A percentile compares a stretch with the other conserved stretches of the same genome.
These are phyloP conservation scores for Flaveria ramosissima DNA, from an alignment of 129 eudicot genomes.

Conservation along the genomic window DNA sequence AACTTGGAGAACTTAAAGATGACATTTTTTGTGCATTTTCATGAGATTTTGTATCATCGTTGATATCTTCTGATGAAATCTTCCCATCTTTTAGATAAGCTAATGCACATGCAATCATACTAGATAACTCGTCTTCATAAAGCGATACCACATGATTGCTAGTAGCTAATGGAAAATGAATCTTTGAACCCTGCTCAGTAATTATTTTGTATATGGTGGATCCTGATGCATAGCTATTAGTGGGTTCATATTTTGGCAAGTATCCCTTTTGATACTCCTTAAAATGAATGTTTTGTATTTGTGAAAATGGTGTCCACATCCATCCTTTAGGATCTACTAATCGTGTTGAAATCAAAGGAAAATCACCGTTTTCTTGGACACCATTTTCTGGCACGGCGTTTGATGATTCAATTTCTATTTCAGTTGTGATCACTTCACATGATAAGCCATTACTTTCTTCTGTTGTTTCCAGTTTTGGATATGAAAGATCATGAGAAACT, in stretches of 20 bases:
- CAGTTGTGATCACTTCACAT: slow-evolving; percentile 40
- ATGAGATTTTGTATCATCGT: slow-evolving; percentile 30
- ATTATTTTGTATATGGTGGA: slow-evolving; percentile 50
- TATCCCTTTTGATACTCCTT: slow-evolving; percentile 57
- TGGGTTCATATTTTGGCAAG: slow-evolving; percentile 52
- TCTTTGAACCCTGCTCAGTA: slow-evolving; percentile 60
- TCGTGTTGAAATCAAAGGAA: slow-evolving; percentile 28
- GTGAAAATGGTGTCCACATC: slow-evolving; percentile 70
- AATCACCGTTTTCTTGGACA: slow-evolving; percentile 27
- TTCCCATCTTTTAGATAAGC: slow-evolving; percentile 52
- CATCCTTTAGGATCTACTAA: slow-evolving; percentile 47
- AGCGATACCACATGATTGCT: slow-evolving; percentile 63
- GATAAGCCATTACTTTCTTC: slow-evolving; percentile 23
- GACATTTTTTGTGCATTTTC: slow-evolving; percentile 41
- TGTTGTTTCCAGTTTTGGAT: slow-evolving; percentile 7
- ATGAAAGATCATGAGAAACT: slow-evolving; percentile 29
- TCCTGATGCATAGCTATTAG: slow-evolving; percentile 37
- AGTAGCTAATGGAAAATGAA: slow-evolving; percentile 68
- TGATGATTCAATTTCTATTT: slow-evolving; percentile 28
- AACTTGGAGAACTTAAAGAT: slow-evolving; percentile 42
- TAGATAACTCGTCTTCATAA: slow-evolving; percentile 78
- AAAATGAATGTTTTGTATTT: slow-evolving; percentile 53
- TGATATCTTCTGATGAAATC: slow-evolving; percentile 32
- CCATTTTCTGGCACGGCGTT: slow-evolving; percentile 12
- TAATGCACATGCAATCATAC: slow-evolving; percentile 84